A percentile compares a stretch with the other conserved stretches of the same genome.
Conservation (phyloP, 2,329 filamentous ascomycete genomes). For the Claviceps pazoutovae region DNA sequence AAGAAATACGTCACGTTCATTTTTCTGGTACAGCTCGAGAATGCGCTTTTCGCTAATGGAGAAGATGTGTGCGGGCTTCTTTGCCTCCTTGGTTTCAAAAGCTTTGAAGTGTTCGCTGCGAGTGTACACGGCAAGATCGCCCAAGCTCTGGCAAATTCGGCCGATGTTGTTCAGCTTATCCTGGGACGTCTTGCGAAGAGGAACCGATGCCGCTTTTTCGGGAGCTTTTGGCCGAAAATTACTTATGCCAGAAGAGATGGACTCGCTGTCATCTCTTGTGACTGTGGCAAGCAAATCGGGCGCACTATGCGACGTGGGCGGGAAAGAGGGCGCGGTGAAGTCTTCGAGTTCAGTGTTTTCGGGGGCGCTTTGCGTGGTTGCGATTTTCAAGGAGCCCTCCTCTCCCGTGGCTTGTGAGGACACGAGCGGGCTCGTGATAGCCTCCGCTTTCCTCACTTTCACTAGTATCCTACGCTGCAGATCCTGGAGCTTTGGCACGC, state of each 20-base stretch:
- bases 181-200: constrained; percentile 3
- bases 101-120: constrained; percentile 68
- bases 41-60: constrained; percentile 80
- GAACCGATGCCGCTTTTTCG: constrained; percentile 1
- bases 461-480: constrained; percentile 69
- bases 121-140: constrained; percentile 70
- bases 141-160: constrained; percentile 55
- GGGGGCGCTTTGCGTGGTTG: constrained; percentile 15
- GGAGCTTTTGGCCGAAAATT: constrained; percentile 15
- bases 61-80: constrained; percentile 57
- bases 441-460: constrained; percentile 55
- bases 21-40: constrained; percentile 38
- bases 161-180: constrained; percentile 32
- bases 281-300: constrained; percentile 17
- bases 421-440: constrained; percentile 14
- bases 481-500: constrained; percentile 56
- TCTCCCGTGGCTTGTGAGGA: background rate
- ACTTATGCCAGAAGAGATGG: constrained; percentile 28
- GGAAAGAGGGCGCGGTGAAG: background rate
- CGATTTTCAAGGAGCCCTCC: constrained; percentile 2
- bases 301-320: background rate
- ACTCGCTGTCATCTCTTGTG: constrained; percentile 21
- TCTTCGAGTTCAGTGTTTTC: background rate
- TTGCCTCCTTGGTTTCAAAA: constrained; percentile 50
- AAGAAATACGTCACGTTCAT: constrained; percentile 60